Percentiles rank a stretch among this genome's conserved stretches.
phyloP scores from a whole-genome alignment of 352 stramenopile species.

The Phytopythium montanum region DNA sequence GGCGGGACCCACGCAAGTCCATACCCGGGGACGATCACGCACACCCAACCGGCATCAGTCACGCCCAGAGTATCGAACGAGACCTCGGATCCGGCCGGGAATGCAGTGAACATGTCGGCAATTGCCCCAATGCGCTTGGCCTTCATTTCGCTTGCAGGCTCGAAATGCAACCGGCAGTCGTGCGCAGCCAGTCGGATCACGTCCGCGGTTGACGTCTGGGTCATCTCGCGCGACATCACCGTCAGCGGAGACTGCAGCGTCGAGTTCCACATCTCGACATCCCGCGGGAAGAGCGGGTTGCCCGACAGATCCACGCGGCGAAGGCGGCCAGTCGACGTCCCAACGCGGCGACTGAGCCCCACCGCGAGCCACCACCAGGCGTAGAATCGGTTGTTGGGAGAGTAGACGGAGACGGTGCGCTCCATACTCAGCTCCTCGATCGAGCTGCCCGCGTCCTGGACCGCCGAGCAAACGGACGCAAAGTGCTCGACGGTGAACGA shows the following conservation, averaged over 20 bases:
- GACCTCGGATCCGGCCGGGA: neutral
- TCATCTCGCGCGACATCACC: neutral
- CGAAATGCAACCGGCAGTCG: neutral
- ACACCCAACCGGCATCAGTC: constrained; percentile 1
- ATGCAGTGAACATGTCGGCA: neutral
- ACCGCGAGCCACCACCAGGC: constrained; percentile 7
- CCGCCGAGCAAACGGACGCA: constrained; percentile 27
- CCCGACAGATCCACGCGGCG: constrained; percentile 6
- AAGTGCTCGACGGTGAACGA: constrained; percentile 24
- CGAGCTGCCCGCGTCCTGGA: constrained; percentile 6
- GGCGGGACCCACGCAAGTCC: constrained; percentile 1
- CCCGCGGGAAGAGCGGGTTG: constrained; percentile 1
- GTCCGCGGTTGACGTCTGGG: neutral
- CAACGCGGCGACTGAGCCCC: neutral
- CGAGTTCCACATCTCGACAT: constrained; percentile 1
- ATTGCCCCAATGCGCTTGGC: neutral
- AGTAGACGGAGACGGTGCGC: neutral
- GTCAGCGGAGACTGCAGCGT: neutral
- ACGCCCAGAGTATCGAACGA: neutral
- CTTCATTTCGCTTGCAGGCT: neutral
- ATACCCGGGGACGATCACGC: constrained; percentile 4
- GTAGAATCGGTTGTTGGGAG: neutral
- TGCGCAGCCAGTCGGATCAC: neutral
- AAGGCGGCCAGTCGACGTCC: neutral
- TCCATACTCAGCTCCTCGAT: constrained; percentile 3